Conservation (phyloP, 2,329 filamentous ascomycete species). For the Periconia sp. region DNA sequence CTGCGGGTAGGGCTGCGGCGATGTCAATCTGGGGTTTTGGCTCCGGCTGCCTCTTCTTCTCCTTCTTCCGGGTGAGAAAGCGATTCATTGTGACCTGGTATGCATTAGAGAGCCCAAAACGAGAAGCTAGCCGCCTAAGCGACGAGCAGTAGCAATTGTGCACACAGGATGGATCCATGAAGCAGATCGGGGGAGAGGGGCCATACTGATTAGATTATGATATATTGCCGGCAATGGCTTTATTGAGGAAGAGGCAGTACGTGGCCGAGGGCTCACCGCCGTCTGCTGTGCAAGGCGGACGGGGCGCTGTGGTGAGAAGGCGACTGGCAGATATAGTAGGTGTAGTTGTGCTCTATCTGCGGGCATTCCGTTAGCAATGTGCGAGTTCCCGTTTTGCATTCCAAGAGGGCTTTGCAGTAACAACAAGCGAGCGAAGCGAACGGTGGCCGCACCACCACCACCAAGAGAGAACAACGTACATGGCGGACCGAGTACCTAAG, state of each 20-base stretch:
- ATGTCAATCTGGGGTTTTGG: slow-evolving; percentile 70
- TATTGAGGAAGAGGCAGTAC: background rate
- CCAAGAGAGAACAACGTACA: slow-evolving; percentile 12
- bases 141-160: slow-evolving; percentile 11
- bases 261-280: slow-evolving; percentile 6
- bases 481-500: background rate
- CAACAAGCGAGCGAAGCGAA: background rate
- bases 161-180: slow-evolving; percentile 8
- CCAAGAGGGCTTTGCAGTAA: slow-evolving; percentile 2
- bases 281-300: slow-evolving; percentile 8
- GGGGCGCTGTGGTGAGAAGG: slow-evolving; percentile 13
- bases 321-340: slow-evolving; percentile 10
- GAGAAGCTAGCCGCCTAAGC: slow-evolving; percentile 5
- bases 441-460: background rate
- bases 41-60: slow-evolving; percentile 56
- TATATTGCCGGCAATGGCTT: background rate
- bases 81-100: slow-evolving; percentile 66
- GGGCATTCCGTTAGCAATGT: slow-evolving; percentile 16
- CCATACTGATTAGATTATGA: background rate
- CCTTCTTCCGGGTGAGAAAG: slow-evolving; percentile 66
- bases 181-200: background rate
- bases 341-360: slow-evolving; percentile 16
- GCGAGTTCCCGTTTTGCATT: slow-evolving; percentile 12
- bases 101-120: slow-evolving; percentile 19
- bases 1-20: slow-evolving; percentile 71